phyloP scores from a whole-genome alignment of 164 flowering plant genomes.

The Annona squamosa region DNA sequence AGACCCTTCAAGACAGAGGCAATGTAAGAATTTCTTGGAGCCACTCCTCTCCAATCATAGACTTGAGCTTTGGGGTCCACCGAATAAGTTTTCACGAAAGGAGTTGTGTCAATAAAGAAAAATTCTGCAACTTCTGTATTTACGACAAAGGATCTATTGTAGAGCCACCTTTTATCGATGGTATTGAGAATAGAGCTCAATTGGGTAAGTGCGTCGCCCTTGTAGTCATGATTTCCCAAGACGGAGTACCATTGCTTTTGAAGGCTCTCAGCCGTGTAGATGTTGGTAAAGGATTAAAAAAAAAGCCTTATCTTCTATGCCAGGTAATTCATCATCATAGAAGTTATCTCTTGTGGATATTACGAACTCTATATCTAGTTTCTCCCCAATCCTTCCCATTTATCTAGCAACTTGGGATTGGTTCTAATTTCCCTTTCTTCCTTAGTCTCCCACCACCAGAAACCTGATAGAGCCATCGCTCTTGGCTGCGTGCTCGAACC shows the following conservation, averaged over 20 bases:
- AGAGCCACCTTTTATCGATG: slow-evolving; percentile 69
- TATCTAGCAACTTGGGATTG: slow-evolving; percentile 37
- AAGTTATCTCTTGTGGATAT: slow-evolving; percentile 77
- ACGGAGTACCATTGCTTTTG: slow-evolving; percentile 73
- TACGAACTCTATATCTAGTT: slow-evolving; percentile 51
- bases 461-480: slow-evolving; percentile 31
- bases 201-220: slow-evolving; percentile 81
- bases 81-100: slow-evolving; percentile 18
- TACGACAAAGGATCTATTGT: slow-evolving; percentile 65
- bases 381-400: slow-evolving; percentile 66
- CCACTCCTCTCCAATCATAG: slow-evolving; percentile 26
- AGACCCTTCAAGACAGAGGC: slow-evolving; percentile 31
- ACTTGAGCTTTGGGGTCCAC: slow-evolving; percentile 12
- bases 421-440: slow-evolving; percentile 36
- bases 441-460: slow-evolving; percentile 51
- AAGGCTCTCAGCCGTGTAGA: slow-evolving; percentile 61
- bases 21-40: slow-evolving; percentile 14
- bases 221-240: slow-evolving; percentile 91
- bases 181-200: slow-evolving; percentile 51
- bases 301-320: slow-evolving; percentile 45
- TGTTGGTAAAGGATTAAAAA: slow-evolving; percentile 46
- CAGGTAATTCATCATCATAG: slow-evolving; percentile 51
- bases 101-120: slow-evolving; percentile 25
- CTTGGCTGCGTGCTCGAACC: slow-evolving; percentile 20
- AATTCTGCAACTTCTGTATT: slow-evolving; percentile 22